Conservation (phyloP, 2,329 filamentous ascomycete species). For the Periconia digitata region DNA sequence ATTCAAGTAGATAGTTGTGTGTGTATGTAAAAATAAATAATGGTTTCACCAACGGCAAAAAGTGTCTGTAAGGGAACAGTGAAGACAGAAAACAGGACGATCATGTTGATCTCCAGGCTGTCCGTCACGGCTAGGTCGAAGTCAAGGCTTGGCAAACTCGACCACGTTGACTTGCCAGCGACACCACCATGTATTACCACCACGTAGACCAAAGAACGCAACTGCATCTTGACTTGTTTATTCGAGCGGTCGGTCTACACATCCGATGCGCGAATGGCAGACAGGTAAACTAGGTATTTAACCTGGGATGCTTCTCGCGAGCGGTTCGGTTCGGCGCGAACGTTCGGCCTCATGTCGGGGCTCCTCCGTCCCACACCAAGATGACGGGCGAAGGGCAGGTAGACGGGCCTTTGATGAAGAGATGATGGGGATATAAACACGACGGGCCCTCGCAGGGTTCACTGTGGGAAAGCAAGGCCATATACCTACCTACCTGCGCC, state of each 20-base stretch:
- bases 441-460: conserved; percentile 13
- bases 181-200: too few species aligned
- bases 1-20: background rate
- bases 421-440: conserved; percentile 30
- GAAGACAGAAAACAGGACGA: too few species aligned
- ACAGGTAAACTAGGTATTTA: background rate
- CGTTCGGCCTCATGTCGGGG: conserved; percentile 30
- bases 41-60: background rate
- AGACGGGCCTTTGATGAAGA: conserved; percentile 36
- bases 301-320: background rate
- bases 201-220: too few species aligned
- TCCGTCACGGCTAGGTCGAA: too few species aligned
- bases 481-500: background rate
- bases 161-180: too few species aligned
- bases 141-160: too few species aligned
- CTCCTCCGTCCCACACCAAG: conserved; percentile 15
- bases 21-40: background rate
- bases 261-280: background rate
- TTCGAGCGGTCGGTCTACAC: background rate
- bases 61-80: too few species aligned
- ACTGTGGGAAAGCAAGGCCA: background rate
- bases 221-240: background rate
- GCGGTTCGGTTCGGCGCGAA: background rate
- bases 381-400: conserved; percentile 24
- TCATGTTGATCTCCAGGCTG: too few species aligned